phyloP scores from a whole-genome alignment of 1,139 yeast species.

The Debaryomycetaceae sp. region DNA sequence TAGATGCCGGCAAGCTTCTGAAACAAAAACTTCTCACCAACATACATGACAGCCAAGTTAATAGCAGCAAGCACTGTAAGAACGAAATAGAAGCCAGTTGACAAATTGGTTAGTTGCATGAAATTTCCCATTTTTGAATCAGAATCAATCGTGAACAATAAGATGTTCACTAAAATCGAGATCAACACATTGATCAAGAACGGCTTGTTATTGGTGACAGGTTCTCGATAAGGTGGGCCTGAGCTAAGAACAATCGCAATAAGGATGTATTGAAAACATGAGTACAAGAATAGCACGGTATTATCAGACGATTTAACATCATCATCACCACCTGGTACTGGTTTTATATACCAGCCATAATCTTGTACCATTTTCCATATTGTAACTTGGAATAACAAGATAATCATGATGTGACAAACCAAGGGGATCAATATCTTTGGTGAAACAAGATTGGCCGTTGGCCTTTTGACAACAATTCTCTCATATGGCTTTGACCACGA shows the following conservation, averaged over 20 bases:
- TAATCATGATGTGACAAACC: slow-evolving; percentile 62
- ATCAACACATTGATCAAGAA: slow-evolving; percentile 59
- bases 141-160: slow-evolving; percentile 48
- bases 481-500: slow-evolving; percentile 89
- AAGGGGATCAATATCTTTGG: slow-evolving; percentile 82
- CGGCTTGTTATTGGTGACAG: slow-evolving; percentile 64
- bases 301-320: slow-evolving; percentile 87
- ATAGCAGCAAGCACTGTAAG: slow-evolving; percentile 44
- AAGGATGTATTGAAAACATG: slow-evolving; percentile 86
- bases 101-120: slow-evolving; percentile 71
- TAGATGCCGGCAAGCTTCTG: slow-evolving; percentile 24
- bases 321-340: slow-evolving; percentile 82
- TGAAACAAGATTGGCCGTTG: slow-evolving; percentile 90
- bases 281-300: slow-evolving; percentile 72
- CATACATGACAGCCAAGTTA: slow-evolving; percentile 49
- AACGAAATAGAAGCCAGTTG: slow-evolving; percentile 47
- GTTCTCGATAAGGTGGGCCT: slow-evolving; percentile 94
- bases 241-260: slow-evolving; percentile 78
- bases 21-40: slow-evolving; percentile 40
- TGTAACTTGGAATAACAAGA: slow-evolving; percentile 60
- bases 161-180: slow-evolving; percentile 46
- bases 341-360: slow-evolving; percentile 74
- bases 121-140: slow-evolving; percentile 56
- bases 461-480: slow-evolving; percentile 64
- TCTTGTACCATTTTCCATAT: slow-evolving; percentile 61